Percentiles rank a stretch among this genome's conserved stretches.
Evolutionary conservation across 2,329 filamentous ascomycete genomes (phyloP).

Genomic region (Calonectria pauciramosa): DNA sequence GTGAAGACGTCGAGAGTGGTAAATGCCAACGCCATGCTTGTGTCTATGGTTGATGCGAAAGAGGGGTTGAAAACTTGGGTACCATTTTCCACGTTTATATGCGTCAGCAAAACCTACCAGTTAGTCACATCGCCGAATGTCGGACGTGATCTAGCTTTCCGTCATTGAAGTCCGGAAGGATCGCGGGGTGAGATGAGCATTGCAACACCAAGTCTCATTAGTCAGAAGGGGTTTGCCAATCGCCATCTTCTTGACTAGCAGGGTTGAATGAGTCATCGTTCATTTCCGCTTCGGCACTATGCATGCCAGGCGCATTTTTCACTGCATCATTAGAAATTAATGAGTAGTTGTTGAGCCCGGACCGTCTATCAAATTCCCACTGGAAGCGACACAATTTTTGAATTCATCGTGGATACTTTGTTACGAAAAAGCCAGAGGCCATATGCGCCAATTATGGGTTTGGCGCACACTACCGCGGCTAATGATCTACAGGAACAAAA

Average conservation of each 20-base stretch:
- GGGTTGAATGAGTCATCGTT: not conserved
- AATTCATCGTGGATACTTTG: too few relatives aligned
- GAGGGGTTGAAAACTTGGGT: not conserved
- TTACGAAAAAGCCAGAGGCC: too few relatives aligned
- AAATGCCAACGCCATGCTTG: constrained; percentile 56
- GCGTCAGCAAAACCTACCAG: not conserved
- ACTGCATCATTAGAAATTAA: not conserved
- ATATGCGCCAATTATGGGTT: too few relatives aligned
- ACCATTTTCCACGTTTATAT: not conserved
- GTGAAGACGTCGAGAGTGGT: constrained; percentile 71
- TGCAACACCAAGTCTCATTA: not conserved
- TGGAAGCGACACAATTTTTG: too few relatives aligned
- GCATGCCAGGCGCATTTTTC: not conserved
- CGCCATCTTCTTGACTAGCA: not conserved
- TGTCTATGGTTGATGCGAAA: not conserved
- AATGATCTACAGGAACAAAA: too few relatives aligned
- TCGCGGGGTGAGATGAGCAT: not conserved
- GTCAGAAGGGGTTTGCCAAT: not conserved
- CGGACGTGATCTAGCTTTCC: not conserved
- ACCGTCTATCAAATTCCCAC: accelerated
- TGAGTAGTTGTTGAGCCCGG: not conserved
- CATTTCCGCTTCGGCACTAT: not conserved
- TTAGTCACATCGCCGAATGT: not conserved
- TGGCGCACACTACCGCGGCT: too few relatives aligned
- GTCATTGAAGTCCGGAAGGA: not conserved